phyloP scores from a whole-genome alignment of 352 stramenopile genomes.

The Stramenopiles sp. region DNA sequence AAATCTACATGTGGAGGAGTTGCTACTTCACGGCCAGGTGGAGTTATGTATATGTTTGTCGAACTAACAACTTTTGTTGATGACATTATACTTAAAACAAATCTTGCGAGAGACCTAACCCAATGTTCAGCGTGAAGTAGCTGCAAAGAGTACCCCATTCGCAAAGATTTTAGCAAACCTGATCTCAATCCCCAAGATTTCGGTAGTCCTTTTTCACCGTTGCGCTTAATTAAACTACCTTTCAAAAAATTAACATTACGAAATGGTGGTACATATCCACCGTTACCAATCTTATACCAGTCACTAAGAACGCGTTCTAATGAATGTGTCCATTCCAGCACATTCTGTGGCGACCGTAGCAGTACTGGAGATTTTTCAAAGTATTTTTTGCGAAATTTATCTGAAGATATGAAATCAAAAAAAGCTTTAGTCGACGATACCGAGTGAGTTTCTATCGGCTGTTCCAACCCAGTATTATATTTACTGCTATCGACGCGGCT shows the following conservation, averaged over 20 bases:
- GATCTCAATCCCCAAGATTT: background rate
- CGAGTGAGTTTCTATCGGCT: too few species aligned
- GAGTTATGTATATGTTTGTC: background rate
- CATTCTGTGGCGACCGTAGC: too few species aligned
- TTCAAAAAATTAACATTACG: background rate
- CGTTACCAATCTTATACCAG: too few species aligned
- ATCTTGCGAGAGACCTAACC: background rate
- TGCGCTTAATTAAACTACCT: background rate
- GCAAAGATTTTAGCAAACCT: background rate
- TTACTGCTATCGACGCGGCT: too few species aligned
- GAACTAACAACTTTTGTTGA: background rate
- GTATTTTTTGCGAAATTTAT: too few species aligned
- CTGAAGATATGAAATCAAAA: too few species aligned
- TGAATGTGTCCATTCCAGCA: too few species aligned
- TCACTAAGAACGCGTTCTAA: too few species aligned
- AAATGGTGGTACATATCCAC: background rate
- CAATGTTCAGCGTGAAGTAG: background rate
- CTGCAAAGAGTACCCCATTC: background rate
- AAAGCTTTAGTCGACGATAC: too few species aligned
- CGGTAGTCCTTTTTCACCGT: background rate
- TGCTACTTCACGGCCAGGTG: background rate
- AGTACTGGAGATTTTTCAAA: too few species aligned
- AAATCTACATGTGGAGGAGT: background rate
- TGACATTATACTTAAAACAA: background rate
- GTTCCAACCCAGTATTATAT: too few species aligned